Percentiles rank a stretch among this genome's conserved stretches.
Evolutionary conservation across 192 early-diverging fungal species (phyloP).

Genomic region (Martensiomyces pterosporus): DNA sequence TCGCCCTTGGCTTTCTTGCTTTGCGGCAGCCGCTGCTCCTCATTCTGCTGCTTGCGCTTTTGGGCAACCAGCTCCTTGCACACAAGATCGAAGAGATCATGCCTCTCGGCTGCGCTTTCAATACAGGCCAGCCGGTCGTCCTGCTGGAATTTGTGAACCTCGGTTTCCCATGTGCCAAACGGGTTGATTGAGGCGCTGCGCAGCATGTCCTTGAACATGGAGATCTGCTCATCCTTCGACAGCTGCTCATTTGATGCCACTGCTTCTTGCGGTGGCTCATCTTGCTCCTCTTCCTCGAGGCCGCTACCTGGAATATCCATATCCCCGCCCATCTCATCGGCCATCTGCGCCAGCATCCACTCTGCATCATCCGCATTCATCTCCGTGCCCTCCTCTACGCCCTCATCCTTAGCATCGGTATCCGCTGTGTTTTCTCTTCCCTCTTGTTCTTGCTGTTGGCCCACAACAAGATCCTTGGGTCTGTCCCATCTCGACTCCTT

Average conservation of each 20-base stretch:
- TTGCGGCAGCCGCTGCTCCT: not conserved
- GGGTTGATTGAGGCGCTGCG: slow-evolving; percentile 15
- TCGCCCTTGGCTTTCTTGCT: not conserved
- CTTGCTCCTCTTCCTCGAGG: not conserved
- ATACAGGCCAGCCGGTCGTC: slow-evolving; percentile 20
- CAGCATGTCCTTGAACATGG: slow-evolving; percentile 34
- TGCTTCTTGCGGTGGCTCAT: slow-evolving; percentile 1
- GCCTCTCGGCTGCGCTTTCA: slow-evolving; percentile 8
- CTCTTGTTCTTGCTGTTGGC: not conserved
- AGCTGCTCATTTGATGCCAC: slow-evolving; percentile 19
- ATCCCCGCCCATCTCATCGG: not conserved
- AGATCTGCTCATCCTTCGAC: slow-evolving; percentile 9
- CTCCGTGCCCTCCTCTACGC: slow-evolving; percentile 16
- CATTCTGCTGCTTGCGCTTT: slow-evolving; percentile 14
- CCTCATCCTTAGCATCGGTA: not conserved
- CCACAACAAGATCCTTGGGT: slow-evolving; percentile 10
- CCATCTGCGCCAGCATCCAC: slow-evolving; percentile 49
- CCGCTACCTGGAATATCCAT: not conserved
- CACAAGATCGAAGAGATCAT: slow-evolving; percentile 29
- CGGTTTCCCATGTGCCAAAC: slow-evolving; percentile 36
- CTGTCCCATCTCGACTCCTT: slow-evolving; percentile 18
- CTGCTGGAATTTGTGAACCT: not conserved
- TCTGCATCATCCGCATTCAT: slow-evolving; percentile 43
- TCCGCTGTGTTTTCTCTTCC: not conserved
- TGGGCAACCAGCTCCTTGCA: slow-evolving; percentile 12